phyloP scores from a whole-genome alignment of 2,329 filamentous ascomycete species.

The Calcarisporium arbuscula region DNA sequence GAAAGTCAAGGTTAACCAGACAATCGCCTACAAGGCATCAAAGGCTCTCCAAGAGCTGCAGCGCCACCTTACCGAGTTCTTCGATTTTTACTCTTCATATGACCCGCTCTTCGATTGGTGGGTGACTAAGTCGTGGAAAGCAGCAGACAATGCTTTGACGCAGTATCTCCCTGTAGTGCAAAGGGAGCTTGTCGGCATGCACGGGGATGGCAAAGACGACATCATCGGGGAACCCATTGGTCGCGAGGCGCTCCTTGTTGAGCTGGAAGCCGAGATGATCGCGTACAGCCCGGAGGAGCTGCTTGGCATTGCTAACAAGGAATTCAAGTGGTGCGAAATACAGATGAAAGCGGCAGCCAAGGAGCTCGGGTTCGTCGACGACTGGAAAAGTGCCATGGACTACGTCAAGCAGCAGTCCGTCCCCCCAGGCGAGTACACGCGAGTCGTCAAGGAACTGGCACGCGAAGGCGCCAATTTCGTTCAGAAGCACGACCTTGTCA shows the following conservation, averaged over 20 bases:
- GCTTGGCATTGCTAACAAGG: slow-evolving; percentile 40
- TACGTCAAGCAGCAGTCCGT: slow-evolving; percentile 50
- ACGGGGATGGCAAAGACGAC: slow-evolving; percentile 34
- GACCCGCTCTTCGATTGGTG: slow-evolving; percentile 54
- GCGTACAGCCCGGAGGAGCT: slow-evolving; percentile 52
- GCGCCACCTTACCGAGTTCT: slow-evolving; percentile 37
- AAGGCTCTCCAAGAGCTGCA: slow-evolving; percentile 34
- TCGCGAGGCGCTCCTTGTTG: slow-evolving; percentile 40
- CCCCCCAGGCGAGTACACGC: slow-evolving; percentile 44
- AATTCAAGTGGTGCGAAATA: slow-evolving; percentile 48
- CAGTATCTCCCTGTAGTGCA: slow-evolving; percentile 30
- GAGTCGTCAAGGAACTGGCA: slow-evolving; percentile 45
- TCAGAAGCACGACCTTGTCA: slow-evolving; percentile 46
- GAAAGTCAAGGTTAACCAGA: slow-evolving; percentile 29
- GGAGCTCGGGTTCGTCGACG: slow-evolving; percentile 38
- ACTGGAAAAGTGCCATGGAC: slow-evolving; percentile 49
- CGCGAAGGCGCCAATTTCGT: slow-evolving; percentile 47
- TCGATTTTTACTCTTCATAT: slow-evolving; percentile 46
- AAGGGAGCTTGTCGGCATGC: slow-evolving; percentile 37
- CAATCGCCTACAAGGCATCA: slow-evolving; percentile 40
- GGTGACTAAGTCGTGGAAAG: slow-evolving; percentile 38
- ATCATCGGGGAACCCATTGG: slow-evolving; percentile 55
- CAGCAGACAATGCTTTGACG: slow-evolving; percentile 29
- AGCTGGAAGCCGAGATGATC: slow-evolving; percentile 51
- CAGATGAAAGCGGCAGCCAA: slow-evolving; percentile 47